Evolutionary conservation across 2,329 filamentous ascomycete genomes (phyloP).

Genomic region (Xylaria sp.): DNA sequence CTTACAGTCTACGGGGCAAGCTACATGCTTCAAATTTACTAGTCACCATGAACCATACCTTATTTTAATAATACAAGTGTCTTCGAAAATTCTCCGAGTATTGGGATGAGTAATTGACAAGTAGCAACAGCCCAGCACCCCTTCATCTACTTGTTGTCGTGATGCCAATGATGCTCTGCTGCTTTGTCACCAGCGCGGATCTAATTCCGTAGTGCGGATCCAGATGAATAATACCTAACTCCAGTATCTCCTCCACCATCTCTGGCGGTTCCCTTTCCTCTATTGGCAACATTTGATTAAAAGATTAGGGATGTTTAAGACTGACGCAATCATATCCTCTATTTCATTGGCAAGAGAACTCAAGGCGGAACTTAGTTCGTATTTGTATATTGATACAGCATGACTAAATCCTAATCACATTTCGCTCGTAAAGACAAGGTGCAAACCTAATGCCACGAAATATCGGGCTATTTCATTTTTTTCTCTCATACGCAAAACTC

Average conservation of each 20-base stretch:
- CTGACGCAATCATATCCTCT: background rate
- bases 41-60: background rate
- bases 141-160: background rate
- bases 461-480: slow-evolving; percentile 8
- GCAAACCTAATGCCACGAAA: slow-evolving; percentile 14
- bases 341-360: background rate
- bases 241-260: background rate
- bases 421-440: slow-evolving; percentile 12
- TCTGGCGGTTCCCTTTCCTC: background rate
- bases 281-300: background rate
- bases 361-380: background rate
- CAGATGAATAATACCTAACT: slow-evolving; percentile 18
- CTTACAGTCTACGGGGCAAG: background rate
- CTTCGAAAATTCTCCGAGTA: background rate
- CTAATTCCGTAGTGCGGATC: slow-evolving; percentile 1
- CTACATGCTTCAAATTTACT: background rate
- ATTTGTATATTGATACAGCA: background rate
- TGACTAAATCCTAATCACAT: slow-evolving; percentile 9
- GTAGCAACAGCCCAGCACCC: background rate
- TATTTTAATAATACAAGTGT: background rate
- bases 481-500: slow-evolving; percentile 8
- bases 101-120: background rate
- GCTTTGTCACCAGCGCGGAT: slow-evolving; percentile 19
- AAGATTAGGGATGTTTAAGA: background rate
- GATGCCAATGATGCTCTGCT: background rate